These are phyloP conservation scores for Cyberlindnera meyerae DNA, from an alignment of 805 yeast genomes.

Conservation along the genomic window DNA sequence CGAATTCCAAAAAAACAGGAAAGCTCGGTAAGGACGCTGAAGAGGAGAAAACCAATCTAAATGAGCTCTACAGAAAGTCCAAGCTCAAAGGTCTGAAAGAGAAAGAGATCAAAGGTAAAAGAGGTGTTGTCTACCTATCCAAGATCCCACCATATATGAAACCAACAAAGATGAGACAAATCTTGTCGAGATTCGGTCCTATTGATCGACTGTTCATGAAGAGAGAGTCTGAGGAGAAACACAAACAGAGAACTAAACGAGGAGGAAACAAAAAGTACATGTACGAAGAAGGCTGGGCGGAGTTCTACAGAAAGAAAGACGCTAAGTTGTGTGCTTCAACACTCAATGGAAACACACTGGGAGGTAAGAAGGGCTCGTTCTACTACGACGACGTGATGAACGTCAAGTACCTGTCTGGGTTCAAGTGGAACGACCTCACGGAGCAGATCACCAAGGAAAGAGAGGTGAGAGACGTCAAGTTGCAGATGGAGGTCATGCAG, in stretches of 20 bases:
- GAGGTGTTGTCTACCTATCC: slow-evolving; percentile 93
- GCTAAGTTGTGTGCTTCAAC: slow-evolving; percentile 87
- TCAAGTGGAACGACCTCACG: slow-evolving; percentile 93
- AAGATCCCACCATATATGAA: slow-evolving; percentile 96
- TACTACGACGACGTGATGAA: slow-evolving; percentile 94
- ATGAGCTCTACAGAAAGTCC: slow-evolving; percentile 48
- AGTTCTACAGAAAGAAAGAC: slow-evolving; percentile 73
- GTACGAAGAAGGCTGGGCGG: slow-evolving; percentile 97
- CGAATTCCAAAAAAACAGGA: too few relatives aligned
- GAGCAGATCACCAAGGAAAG: slow-evolving; percentile 89
- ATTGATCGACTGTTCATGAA: slow-evolving; percentile 83
- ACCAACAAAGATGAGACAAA: slow-evolving; percentile 82
- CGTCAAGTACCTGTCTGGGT: slow-evolving; percentile 82
- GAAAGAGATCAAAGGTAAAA: slow-evolving; percentile 53
- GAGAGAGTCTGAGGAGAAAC: slow-evolving; percentile 69
- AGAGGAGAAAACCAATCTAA: slow-evolving; percentile 26
- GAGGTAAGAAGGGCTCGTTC: slow-evolving; percentile 87
- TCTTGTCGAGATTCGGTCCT: slow-evolving; percentile 76
- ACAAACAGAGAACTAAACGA: slow-evolving; percentile 65
- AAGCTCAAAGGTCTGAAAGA: slow-evolving; percentile 52
- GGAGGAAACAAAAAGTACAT: slow-evolving; percentile 91
- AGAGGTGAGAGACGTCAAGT: slow-evolving; percentile 80
- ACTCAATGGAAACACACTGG: slow-evolving; percentile 81
- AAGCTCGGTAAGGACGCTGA: slow-evolving; percentile 1
- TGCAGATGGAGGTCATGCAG: slow-evolving; percentile 84